These are phyloP conservation scores for Neopestalotiopsis clavispora DNA, from an alignment of 2,329 filamentous ascomycete species.

Conservation along the genomic window DNA sequence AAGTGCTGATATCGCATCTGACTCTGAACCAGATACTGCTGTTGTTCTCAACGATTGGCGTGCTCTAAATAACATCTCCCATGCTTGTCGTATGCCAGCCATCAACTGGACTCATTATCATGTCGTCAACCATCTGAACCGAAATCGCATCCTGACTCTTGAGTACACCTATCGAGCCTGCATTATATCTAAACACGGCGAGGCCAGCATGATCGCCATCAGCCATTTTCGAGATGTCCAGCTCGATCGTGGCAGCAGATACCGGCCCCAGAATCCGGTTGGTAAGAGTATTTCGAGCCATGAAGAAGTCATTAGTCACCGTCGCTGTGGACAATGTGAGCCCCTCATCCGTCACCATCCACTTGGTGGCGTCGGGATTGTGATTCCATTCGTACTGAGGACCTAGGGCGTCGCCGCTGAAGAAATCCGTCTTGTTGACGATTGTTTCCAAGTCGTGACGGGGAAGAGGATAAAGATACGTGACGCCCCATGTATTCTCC, in stretches of 20 bases:
- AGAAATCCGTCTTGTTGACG: slow-evolving; percentile 50
- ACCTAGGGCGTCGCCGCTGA: slow-evolving; percentile 45
- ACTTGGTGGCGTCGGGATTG: slow-evolving; percentile 58
- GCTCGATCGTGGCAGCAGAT: slow-evolving; percentile 52
- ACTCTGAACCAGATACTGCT: slow-evolving; percentile 43
- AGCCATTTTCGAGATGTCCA: slow-evolving; percentile 53
- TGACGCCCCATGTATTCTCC: slow-evolving; percentile 52
- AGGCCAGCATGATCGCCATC: slow-evolving; percentile 58
- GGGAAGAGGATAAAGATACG: slow-evolving; percentile 44
- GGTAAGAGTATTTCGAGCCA: slow-evolving; percentile 52
- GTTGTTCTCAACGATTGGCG: slow-evolving; percentile 32
- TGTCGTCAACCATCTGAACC: slow-evolving; percentile 40
- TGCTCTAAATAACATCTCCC: slow-evolving; percentile 34
- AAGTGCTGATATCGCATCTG: slow-evolving; percentile 39
- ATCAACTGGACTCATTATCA: slow-evolving; percentile 40
- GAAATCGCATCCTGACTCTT: slow-evolving; percentile 37
- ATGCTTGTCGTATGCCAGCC: slow-evolving; percentile 33
- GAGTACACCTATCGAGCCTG: slow-evolving; percentile 57
- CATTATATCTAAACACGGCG: slow-evolving; percentile 56
- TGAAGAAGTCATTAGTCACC: slow-evolving; percentile 55
- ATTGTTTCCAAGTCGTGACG: slow-evolving; percentile 31
- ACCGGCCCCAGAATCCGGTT: slow-evolving; percentile 50
- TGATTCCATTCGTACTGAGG: slow-evolving; percentile 67
- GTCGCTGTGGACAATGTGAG: slow-evolving; percentile 54
- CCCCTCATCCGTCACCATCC: slow-evolving; percentile 43